A percentile compares a stretch with the other conserved stretches of the same genome.
Conservation (phyloP, 73 alveolate species). For the Loxodes magnus region DNA sequence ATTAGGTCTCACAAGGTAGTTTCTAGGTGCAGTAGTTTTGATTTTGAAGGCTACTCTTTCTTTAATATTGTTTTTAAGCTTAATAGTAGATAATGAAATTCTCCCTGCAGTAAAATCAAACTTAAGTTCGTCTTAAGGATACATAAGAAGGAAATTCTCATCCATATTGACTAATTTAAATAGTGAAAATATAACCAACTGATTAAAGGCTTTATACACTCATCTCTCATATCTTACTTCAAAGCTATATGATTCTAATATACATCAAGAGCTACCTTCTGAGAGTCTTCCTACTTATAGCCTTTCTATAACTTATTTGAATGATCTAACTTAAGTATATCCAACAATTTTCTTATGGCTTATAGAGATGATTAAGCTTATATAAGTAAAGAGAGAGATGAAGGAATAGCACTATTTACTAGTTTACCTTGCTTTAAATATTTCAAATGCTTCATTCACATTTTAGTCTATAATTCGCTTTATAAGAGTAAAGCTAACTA, state of each 20-base stretch:
- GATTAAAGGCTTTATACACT: not conserved
- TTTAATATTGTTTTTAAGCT: no score
- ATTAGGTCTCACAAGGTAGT: no score
- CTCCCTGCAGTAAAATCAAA: no score
- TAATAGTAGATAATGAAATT: no score
- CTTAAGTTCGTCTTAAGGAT: no score
- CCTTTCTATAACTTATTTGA: constrained; percentile 60
- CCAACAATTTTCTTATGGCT: constrained; percentile 56
- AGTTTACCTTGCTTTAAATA: constrained; percentile 29
- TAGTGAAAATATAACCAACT: not conserved
- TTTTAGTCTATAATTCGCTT: constrained; percentile 32
- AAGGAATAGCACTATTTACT: constrained; percentile 44
- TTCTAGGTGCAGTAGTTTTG: no score
- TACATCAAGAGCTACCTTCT: constrained; percentile 6
- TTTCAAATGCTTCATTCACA: constrained; percentile 59
- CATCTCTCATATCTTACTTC: constrained; percentile 1
- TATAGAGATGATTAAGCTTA: constrained; percentile 65
- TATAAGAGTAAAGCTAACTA: constrained; percentile 38
- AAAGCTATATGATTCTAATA: constrained; percentile 18
- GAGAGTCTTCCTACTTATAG: constrained; percentile 45
- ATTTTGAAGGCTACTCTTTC: no score
- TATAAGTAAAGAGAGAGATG: constrained; percentile 49
- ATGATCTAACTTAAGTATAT: constrained; percentile 56
- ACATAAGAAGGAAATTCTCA: not conserved
- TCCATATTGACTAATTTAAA: not conserved